Conservation (phyloP, 2,329 filamentous ascomycete species). For the Talaromyces verruculosus region DNA sequence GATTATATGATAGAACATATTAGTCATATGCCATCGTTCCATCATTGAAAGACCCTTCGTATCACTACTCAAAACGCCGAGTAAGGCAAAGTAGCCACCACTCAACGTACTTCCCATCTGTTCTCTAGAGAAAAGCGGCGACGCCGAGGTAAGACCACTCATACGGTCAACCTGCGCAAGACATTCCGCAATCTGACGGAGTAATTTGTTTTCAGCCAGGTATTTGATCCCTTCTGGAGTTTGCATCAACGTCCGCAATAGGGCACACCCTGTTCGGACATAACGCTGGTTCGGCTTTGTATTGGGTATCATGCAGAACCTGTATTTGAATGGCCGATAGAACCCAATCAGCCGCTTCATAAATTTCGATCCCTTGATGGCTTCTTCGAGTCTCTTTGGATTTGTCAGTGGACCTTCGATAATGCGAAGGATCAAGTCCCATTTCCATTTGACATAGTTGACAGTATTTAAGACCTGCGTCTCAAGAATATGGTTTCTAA, state of each 20-base stretch:
- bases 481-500: slow-evolving; percentile 63
- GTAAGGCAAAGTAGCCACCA: slow-evolving; percentile 88
- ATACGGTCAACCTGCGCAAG: slow-evolving; percentile 91
- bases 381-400: slow-evolving; percentile 88
- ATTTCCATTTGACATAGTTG: slow-evolving; percentile 95
- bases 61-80: slow-evolving; percentile 83
- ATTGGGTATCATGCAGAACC: slow-evolving; percentile 86
- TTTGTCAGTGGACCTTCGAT: slow-evolving; percentile 91
- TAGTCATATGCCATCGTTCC: slow-evolving; percentile 96
- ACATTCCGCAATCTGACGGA: slow-evolving; percentile 93
- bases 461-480: slow-evolving; percentile 84
- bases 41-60: slow-evolving; percentile 81
- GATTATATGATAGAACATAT: slow-evolving; percentile 99
- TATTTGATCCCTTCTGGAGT: slow-evolving; percentile 82
- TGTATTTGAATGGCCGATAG: slow-evolving; percentile 93
- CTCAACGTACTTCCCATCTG: slow-evolving; percentile 84
- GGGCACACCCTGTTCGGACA: slow-evolving; percentile 80
- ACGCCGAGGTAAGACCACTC: slow-evolving; percentile 65
- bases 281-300: slow-evolving; percentile 94
- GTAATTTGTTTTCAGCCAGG: slow-evolving; percentile 84
- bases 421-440: slow-evolving; percentile 85
- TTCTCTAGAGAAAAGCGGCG: slow-evolving; percentile 83
- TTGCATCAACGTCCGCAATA: slow-evolving; percentile 83
- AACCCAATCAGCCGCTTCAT: slow-evolving; percentile 93
- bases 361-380: slow-evolving; percentile 92